Evolutionary conservation across 202 grass and related monocot genomes (phyloP), one percentile per base, ranked within the genome.

Genomic region (Sporobolus alterniflorus): DNA sequence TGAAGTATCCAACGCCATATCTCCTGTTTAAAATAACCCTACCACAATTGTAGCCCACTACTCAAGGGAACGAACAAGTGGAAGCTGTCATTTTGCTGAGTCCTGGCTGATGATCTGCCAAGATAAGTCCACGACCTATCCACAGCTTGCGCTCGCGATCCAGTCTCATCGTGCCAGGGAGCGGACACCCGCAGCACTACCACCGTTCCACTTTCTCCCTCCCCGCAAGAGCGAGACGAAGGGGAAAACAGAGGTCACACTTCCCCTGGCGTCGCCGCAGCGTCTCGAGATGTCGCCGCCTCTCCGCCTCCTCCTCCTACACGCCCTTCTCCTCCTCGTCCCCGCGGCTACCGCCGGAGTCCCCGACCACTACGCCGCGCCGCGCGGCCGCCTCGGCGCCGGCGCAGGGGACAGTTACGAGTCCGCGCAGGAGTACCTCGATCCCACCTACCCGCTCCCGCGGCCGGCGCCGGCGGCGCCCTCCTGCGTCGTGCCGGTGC

Each of bases 401-500:
- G 31, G 25, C 15, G 55, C 29, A 13, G 33, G 64, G 10, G n/a
- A 55, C 64, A 41, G 34, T 1, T 67, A 57, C 25, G 32, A 59
- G 29, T 69, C 77, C 10, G 68, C 83, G 7, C 65, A 87, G 31
- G 85, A 90, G 48, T 95, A 95, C 73, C 60, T 98, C 52, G 93
- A 94, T 59, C 96, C 96, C 41, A 92, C 91, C 42, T 79, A 46
- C 50, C 89, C 84, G 26, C 18, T 73, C 41, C 85, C 77, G 71
- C 79, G 54, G 50, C 80, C 92, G 1, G 74, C 77, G 52, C 52
- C 64, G 36, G 14, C 9, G 41, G 69, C 77, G 25, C 71, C 86
- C 12, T 46, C 51, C 47, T 94, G 91, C 93, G 86, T 81, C 69
- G 50, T 95, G 49, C 87, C 75, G 64, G 79, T 98, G n/a, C 79